Evolutionary conservation across 2,329 filamentous ascomycete species (phyloP).

Genomic region (Pseudogymnoascus sp.): DNA sequence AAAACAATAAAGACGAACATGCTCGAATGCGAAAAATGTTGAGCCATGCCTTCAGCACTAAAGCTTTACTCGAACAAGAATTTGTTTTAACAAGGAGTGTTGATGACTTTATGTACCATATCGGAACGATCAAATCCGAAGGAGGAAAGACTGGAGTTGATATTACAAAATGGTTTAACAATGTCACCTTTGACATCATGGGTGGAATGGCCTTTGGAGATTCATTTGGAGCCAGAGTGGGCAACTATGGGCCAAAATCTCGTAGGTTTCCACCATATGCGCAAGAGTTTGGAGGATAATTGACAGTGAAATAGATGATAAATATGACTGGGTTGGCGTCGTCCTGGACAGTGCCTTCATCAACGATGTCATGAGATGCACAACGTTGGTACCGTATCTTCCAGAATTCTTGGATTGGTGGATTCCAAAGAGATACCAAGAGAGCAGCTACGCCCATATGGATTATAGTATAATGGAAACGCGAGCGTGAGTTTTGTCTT

Average conservation of each 20-base stretch:
- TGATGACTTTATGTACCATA: slow-evolving; percentile 13
- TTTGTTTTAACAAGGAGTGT: slow-evolving; percentile 15
- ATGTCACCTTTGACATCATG: slow-evolving; percentile 33
- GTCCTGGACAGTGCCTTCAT: slow-evolving; percentile 19
- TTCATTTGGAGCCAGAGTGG: slow-evolving; percentile 19
- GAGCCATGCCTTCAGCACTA: slow-evolving; percentile 18
- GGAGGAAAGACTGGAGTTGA: slow-evolving; percentile 10
- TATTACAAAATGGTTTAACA: slow-evolving; percentile 18
- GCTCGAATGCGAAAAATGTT: slow-evolving; percentile 19
- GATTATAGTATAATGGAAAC: slow-evolving; percentile 2
- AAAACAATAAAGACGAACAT: slow-evolving; percentile 15
- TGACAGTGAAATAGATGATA: slow-evolving; percentile 13
- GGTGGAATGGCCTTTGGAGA: slow-evolving; percentile 30
- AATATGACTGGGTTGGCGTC: slow-evolving; percentile 19
- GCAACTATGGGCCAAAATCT: slow-evolving; percentile 1
- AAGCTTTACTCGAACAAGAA: slow-evolving; percentile 19
- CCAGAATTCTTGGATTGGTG: not conserved
- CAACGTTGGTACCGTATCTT: not conserved
- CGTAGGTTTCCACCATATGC: not conserved
- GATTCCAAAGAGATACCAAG: not conserved
- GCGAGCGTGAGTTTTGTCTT: not conserved
- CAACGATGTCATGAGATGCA: slow-evolving; percentile 20
- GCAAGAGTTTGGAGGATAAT: not conserved
- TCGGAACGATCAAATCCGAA: slow-evolving; percentile 3
- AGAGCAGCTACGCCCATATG: slow-evolving; percentile 2